These are phyloP conservation scores for Barnettozyma sucrosica DNA, from an alignment of 805 yeast species.

Conservation along the genomic window DNA sequence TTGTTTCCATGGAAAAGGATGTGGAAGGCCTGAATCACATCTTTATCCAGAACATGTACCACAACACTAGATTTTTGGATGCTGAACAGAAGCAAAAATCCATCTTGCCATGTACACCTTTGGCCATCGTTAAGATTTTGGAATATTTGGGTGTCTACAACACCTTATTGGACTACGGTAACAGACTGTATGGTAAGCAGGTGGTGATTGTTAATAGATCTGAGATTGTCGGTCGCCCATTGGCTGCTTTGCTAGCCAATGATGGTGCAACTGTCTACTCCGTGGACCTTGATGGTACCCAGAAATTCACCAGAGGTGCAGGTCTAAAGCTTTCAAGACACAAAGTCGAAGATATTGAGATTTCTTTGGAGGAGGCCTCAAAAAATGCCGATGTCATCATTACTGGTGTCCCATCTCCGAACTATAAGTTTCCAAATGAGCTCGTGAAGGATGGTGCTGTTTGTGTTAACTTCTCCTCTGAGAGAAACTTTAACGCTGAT, in stretches of 20 bases:
- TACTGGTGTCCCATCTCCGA: constrained; percentile 88
- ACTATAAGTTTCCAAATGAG: constrained; percentile 81
- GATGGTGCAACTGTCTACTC: constrained; percentile 97
- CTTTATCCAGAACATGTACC: constrained; percentile 92
- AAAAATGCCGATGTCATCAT: constrained; percentile 82
- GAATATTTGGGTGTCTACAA: constrained; percentile 90
- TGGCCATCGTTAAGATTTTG: constrained; percentile 88
- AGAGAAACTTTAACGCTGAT: constrained; percentile 77
- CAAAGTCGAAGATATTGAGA: constrained; percentile 58
- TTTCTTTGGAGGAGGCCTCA: constrained; percentile 58
- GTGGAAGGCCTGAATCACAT: constrained; percentile 92
- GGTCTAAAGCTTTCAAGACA: constrained; percentile 79
- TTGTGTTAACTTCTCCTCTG: constrained; percentile 83
- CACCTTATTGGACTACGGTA: constrained; percentile 75
- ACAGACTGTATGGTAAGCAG: constrained; percentile 89
- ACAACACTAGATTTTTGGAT: constrained; percentile 83
- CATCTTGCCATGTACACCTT: constrained; percentile 92
- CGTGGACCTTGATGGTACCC: constrained; percentile 80
- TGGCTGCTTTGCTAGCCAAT: constrained; percentile 92
- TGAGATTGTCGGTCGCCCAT: constrained; percentile 95
- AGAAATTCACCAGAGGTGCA: constrained; percentile 90
- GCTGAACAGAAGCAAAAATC: constrained; percentile 62
- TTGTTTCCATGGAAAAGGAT: constrained; percentile 85
- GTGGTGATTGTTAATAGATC: constrained; percentile 87
- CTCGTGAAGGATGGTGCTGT: constrained; percentile 82